Evolutionary conservation across 352 stramenopile genomes (phyloP).

Genomic region (Pythium insidiosum): DNA sequence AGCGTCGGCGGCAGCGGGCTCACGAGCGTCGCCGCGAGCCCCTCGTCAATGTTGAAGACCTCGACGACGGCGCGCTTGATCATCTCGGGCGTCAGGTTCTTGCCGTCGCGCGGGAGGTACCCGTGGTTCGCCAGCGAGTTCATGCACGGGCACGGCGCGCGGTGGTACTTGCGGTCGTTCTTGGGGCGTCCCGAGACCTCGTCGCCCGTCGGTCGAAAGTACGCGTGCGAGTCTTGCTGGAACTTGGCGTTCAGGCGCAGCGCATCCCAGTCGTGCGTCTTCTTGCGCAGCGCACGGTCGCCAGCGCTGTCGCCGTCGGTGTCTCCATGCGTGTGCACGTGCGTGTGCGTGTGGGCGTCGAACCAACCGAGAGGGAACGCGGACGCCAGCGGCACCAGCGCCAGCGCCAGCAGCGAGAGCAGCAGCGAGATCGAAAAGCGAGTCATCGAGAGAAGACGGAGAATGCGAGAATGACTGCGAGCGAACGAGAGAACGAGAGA

Average conservation of each 20-base stretch:
- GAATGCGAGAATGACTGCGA: no score
- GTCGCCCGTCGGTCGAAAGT: conserved; percentile 25
- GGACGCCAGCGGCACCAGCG: no score
- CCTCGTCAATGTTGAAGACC: conserved; percentile 39
- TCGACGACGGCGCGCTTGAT: conserved; percentile 29
- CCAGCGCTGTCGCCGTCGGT: background rate
- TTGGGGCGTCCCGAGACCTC: conserved; percentile 40
- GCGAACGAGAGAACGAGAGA: no score
- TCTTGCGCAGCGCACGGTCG: conserved; percentile 2
- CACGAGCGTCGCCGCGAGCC: conserved; percentile 25
- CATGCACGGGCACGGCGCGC: conserved; percentile 48
- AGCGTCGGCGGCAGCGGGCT: conserved; percentile 24
- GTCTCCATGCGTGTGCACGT: no score
- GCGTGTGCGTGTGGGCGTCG: no score
- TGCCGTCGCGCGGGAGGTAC: conserved; percentile 51
- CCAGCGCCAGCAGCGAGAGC: no score
- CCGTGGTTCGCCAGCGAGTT: conserved; percentile 72
- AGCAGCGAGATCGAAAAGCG: no score
- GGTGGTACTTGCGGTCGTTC: conserved; percentile 37
- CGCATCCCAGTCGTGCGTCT: background rate
- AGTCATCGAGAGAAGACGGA: no score
- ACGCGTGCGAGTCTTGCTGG: conserved; percentile 12
- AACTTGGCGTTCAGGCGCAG: background rate
- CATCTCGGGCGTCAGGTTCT: conserved; percentile 28
- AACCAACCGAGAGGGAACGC: no score